Conservation (phyloP, 78 protist genomes). For the Neovahlkampfia damariscottae region DNA sequence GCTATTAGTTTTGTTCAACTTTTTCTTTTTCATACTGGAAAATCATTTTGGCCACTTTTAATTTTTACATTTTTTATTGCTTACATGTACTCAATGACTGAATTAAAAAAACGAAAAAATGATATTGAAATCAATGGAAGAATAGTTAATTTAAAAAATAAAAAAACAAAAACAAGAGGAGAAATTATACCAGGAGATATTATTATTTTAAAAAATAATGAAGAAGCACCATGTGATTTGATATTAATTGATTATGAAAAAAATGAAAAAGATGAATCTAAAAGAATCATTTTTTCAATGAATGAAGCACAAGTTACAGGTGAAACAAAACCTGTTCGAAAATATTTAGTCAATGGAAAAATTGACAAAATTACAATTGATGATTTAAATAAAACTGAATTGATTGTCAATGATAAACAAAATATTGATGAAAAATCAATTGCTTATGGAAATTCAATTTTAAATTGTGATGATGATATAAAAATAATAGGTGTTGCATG, state of each 20-base stretch:
- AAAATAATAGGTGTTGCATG: not conserved
- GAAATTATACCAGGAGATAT: not conserved
- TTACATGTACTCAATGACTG: not conserved
- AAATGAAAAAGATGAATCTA: too few relatives aligned
- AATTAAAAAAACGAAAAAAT: not conserved
- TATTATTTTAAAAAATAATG: not conserved
- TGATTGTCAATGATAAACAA: not conserved
- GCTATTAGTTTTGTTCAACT: not conserved
- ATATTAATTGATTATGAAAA: not conserved
- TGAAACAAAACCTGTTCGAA: not conserved
- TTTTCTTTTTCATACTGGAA: not conserved
- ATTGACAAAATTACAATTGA: not conserved
- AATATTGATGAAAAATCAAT: not conserved
- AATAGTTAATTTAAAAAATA: not conserved
- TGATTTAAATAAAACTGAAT: not conserved
- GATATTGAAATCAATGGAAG: not conserved
- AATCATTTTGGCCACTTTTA: not conserved
- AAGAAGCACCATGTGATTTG: not conserved
- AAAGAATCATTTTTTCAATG: not conserved
- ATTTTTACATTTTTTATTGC: not conserved
- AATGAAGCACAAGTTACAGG: not conserved
- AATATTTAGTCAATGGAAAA: not conserved
- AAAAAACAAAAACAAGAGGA: not conserved
- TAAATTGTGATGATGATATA: not conserved
- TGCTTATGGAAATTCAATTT: not conserved